Conservation (phyloP, 2,329 filamentous ascomycete species). For the Penicillium freii region DNA sequence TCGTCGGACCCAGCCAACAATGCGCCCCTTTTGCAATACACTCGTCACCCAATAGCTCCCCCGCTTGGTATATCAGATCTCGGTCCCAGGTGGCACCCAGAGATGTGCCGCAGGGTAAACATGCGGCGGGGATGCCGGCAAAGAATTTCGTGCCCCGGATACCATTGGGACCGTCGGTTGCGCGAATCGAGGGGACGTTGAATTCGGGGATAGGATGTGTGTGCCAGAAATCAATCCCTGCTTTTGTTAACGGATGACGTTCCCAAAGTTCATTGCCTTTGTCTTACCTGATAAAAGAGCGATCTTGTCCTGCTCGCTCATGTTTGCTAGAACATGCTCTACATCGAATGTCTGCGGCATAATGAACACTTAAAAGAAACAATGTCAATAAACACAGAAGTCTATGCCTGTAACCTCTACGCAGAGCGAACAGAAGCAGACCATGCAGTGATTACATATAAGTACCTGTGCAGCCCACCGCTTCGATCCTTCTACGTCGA, state of each 20-base stretch:
- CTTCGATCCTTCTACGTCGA: not conserved
- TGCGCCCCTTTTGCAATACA: constrained; percentile 60
- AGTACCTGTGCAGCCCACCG: not conserved
- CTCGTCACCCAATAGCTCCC: constrained; percentile 66
- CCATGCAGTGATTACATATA: not conserved
- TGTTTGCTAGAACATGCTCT: constrained; percentile 20
- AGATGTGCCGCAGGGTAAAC: constrained; percentile 59
- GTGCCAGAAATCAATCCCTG: constrained; percentile 68
- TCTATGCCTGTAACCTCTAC: not conserved
- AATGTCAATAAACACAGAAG: not conserved
- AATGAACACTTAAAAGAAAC: not conserved
- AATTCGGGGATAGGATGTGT: constrained; percentile 60
- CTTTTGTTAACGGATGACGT: not conserved
- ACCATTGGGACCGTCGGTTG: constrained; percentile 69
- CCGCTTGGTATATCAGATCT: constrained; percentile 55
- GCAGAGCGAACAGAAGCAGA: not conserved
- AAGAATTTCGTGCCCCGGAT: constrained; percentile 68
- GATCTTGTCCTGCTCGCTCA: constrained; percentile 23
- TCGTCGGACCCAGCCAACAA: constrained; percentile 60
- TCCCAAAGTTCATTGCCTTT: not conserved
- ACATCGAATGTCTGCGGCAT: constrained; percentile 19
- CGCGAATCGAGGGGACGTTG: constrained; percentile 62
- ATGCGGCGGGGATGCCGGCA: constrained; percentile 60
- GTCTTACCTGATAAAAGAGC: constrained; percentile 22
- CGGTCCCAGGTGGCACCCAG: constrained; percentile 60